Evolutionary conservation across 805 yeast genomes (phyloP), one percentile per base, ranked within the genome.

Genomic region (Sugiyamaella marilandica): DNA sequence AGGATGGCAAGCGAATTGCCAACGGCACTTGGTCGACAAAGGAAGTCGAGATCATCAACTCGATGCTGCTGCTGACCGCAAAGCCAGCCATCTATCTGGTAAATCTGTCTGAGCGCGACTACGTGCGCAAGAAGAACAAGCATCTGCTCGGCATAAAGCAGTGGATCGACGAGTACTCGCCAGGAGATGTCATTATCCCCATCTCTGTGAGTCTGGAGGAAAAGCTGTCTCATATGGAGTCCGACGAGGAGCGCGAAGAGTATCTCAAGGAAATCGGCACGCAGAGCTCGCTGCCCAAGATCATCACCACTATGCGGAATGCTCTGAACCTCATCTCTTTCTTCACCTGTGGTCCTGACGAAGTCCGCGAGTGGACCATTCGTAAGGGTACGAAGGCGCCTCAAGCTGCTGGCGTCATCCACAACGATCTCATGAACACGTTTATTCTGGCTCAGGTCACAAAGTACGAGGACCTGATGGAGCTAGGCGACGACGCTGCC

Each of bases 61-160:
- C 79, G 53, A 86, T 91, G 86, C 80, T 81, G 63, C 79, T 94
- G 65, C 79, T 94, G 65, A 90, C 98, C 11, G 97, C 99, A 59
- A 94, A 94, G 74, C 97, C 98, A 59, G 80, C 94, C 64, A 90
- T 95, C 64, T 91, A 87, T 76, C 80, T 94, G 66, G 84, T 92
- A 64, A 94, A 94, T 77, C 79, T 89, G 67, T 84, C 89, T 56
- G 96, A 90, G 77, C 81, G 77, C 57, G 99, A 94, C 71, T 94
- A 83, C 74, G 74, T 85, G 60, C 83, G 90, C 74, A 84, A 87
- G 79, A 83, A 83, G 79, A 92, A 92, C 79, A 90, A 89, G 81
- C 85, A 85, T 70, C 76, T 91, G 66, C 70, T 80, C 47, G 81
- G 77, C 60, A 89, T 94, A 70, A 84, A 89, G 74, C 83, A 84